These are phyloP conservation scores for Metschnikowia vanudenii DNA, from an alignment of 805 yeast species.

Conservation along the genomic window DNA sequence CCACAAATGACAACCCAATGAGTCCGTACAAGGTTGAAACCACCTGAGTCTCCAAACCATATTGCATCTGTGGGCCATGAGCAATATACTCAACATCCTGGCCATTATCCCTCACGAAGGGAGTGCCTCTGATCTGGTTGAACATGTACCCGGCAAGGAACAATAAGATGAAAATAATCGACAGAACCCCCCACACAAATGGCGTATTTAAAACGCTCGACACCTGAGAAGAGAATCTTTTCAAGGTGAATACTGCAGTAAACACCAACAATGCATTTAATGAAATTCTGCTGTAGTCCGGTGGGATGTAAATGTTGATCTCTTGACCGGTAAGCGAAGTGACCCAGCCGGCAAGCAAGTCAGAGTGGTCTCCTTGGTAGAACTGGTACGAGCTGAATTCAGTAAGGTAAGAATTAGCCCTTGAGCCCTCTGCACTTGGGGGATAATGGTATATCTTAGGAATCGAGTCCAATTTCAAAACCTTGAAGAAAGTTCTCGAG, in stretches of 20 bases:
- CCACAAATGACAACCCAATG: constrained; percentile 58
- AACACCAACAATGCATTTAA: constrained; percentile 37
- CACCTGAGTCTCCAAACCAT: constrained; percentile 87
- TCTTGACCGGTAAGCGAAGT: constrained; percentile 30
- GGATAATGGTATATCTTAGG: constrained; percentile 70
- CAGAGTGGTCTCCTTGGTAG: constrained; percentile 43
- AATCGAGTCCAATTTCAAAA: constrained; percentile 62
- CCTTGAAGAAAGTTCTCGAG: constrained; percentile 51
- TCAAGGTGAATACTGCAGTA: constrained; percentile 25
- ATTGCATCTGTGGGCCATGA: constrained; percentile 49
- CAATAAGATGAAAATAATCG: constrained; percentile 62
- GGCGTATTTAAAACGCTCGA: constrained; percentile 45
- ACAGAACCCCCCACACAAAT: constrained; percentile 68
- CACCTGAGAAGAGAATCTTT: constrained; percentile 33
- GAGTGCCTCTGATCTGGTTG: constrained; percentile 78
- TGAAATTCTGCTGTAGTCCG: constrained; percentile 40
- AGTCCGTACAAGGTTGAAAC: constrained; percentile 71
- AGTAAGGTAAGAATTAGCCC: constrained; percentile 10
- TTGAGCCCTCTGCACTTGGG: constrained; percentile 41
- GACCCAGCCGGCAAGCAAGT: constrained; percentile 39
- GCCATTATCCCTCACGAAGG: constrained; percentile 20
- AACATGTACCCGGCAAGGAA: constrained; percentile 92
- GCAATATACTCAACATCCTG: constrained; percentile 14
- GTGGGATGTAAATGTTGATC: constrained; percentile 39
- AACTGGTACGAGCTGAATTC: constrained; percentile 45